Percentiles rank a stretch among this genome's conserved stretches.
Evolutionary conservation across 352 stramenopile species (phyloP).

Genomic region (Phytophthora ohioensis): DNA sequence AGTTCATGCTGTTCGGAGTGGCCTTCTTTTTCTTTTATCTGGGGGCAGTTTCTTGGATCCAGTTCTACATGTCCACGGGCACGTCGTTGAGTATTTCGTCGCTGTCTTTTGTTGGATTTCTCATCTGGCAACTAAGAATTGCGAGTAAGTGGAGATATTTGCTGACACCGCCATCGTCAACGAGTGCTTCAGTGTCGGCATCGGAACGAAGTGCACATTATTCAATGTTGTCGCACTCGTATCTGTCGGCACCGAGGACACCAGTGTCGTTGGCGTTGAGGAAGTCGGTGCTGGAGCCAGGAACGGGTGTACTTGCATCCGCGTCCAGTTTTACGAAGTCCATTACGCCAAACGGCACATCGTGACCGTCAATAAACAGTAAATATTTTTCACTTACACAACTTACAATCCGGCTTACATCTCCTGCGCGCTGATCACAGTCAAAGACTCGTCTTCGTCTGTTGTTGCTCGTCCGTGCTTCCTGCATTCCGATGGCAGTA

Average conservation of each 20-base stretch:
- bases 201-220: slow-evolving; percentile 8
- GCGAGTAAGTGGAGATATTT: slow-evolving; percentile 83
- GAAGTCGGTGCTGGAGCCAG: slow-evolving; percentile 33
- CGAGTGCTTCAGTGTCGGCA: slow-evolving; percentile 13
- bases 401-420: slow-evolving; percentile 1
- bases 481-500: neutral
- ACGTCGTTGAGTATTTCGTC: slow-evolving; percentile 56
- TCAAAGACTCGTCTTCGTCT: neutral
- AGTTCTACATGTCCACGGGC: slow-evolving; percentile 63
- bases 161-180: slow-evolving; percentile 50
- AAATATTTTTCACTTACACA: slow-evolving; percentile 24
- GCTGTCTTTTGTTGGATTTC: slow-evolving; percentile 55
- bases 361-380: slow-evolving; percentile 9
- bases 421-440: neutral
- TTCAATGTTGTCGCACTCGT: slow-evolving; percentile 27
- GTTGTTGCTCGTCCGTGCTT: neutral
- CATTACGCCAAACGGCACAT: slow-evolving; percentile 3
- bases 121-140: slow-evolving; percentile 76
- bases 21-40: slow-evolving; percentile 81
- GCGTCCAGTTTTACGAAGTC: slow-evolving; percentile 23
- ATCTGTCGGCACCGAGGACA: slow-evolving; percentile 29
- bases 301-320: neutral
- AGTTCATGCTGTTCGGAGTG: slow-evolving; percentile 73
- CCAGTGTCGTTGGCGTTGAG: slow-evolving; percentile 31
- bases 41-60: slow-evolving; percentile 67